Evolutionary conservation across 192 early-diverging fungal species (phyloP), one percentile per base, ranked within the genome.

Genomic region (Spizellomyces sp.): DNA sequence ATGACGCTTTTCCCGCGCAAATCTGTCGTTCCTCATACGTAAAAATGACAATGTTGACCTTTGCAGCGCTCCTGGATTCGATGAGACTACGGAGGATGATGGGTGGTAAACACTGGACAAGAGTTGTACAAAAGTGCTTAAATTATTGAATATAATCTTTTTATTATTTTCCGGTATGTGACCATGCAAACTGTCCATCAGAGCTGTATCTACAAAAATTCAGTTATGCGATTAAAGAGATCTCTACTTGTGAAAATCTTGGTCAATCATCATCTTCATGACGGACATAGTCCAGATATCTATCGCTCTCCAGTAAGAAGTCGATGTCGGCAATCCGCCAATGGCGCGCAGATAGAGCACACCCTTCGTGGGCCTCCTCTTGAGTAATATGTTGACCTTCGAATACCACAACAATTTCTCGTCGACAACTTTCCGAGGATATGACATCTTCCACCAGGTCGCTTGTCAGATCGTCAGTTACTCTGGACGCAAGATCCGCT

Each of bases 51-150:
- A 2, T 41, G 2, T 8, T 15, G 5, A 41, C 62, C n/a, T 6
- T 9, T 2, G 3, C 64, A 66, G 64, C 64, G 64, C 64, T 10
- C 64, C 64, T 8, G 48, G 22, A 45, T 66, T 50, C 41, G 64
- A 66, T 22, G 42, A 43, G 1, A 50, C 64, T n/a, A 48, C 64
- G 17, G 64, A 66, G 19, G 43, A 45, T 22, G 36, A 36, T 36
- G n/a, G 36, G 22, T n/a, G 59, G 19, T 61, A 36, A 36, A 36
- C 27, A 0, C 27, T 36, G 3, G 27, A 36, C 0, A 36, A 36
- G 27, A 36, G 27, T 36, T 36, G 27, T 36, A 36, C 27, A 36
- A 36, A 36, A 36, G 27, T 36, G 27, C 27, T 36, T 36, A 36
- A 36, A 36, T 36, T 36, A 36, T 36, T 36, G 27, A 36, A 36